Conservation (phyloP, 805 yeast genomes). For the Barnettozyma populi region DNA sequence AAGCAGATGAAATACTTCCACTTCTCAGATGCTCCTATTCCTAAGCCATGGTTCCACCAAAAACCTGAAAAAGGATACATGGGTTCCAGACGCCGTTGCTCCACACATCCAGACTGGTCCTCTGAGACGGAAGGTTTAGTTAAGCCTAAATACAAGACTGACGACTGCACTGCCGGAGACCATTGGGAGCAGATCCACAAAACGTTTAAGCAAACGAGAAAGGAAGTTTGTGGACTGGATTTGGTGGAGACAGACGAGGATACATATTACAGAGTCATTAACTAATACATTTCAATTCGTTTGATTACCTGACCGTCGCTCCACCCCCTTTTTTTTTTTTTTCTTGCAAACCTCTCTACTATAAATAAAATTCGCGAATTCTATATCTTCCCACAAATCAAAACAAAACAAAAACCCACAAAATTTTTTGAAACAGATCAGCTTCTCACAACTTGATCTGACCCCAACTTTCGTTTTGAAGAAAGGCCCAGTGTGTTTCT, state of each 20-base stretch:
- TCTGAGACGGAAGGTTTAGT: conserved; percentile 2
- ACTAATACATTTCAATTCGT: conserved; percentile 2
- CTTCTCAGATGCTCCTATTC: conserved; percentile 61
- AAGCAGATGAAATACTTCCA: conserved; percentile 44
- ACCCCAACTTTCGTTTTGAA: not conserved
- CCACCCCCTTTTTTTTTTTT: not conserved
- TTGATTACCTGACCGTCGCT: no score
- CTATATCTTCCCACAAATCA: not conserved
- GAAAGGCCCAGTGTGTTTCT: no score
- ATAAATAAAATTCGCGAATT: no score
- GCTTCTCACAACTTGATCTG: not conserved
- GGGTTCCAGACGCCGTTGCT: conserved; percentile 16
- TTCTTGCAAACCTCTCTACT: no score
- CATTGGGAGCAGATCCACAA: conserved; percentile 19
- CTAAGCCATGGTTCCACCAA: conserved; percentile 53
- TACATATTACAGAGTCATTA: conserved; percentile 19
- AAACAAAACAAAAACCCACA: not conserved
- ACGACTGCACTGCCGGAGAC: conserved; percentile 21
- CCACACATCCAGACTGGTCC: conserved; percentile 12
- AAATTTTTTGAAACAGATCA: not conserved
- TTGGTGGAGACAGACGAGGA: conserved; percentile 16
- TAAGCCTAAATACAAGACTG: conserved; percentile 2
- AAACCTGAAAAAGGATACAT: conserved; percentile 10
- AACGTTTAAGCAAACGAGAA: conserved; percentile 15
- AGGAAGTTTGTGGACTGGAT: conserved; percentile 22